Percentiles rank a stretch among this genome's conserved stretches.
These are phyloP conservation scores for Microthyrium microscopicum DNA, from an alignment of 2,329 filamentous ascomycete genomes.

Conservation along the genomic window DNA sequence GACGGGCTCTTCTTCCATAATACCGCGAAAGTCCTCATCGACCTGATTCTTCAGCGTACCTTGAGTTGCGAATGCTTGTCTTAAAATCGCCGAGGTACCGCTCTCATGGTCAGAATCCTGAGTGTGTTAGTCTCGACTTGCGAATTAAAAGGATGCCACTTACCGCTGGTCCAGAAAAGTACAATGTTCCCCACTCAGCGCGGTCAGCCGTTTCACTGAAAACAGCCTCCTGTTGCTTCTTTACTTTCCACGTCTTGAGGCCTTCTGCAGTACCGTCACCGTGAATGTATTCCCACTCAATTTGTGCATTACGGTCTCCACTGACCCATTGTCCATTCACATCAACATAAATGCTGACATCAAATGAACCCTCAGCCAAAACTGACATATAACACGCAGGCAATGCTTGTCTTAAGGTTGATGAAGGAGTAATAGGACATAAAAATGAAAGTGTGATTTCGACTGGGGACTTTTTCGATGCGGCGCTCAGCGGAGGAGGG, in stretches of 20 bases:
- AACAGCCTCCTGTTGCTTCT: slow-evolving; percentile 44
- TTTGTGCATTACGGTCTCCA: slow-evolving; percentile 50
- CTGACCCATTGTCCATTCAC: slow-evolving; percentile 58
- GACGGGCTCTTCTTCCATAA: slow-evolving; percentile 64
- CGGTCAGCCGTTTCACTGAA: slow-evolving; percentile 59
- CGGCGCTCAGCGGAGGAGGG: slow-evolving; percentile 22
- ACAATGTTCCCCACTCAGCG: slow-evolving; percentile 68
- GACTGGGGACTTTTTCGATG: slow-evolving; percentile 20
- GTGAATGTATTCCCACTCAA: slow-evolving; percentile 50
- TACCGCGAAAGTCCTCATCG: slow-evolving; percentile 49
- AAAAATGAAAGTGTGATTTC: slow-evolving; percentile 49
- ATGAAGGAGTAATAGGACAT: slow-evolving; percentile 66
- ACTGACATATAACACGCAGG: slow-evolving; percentile 69
- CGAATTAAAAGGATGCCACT: slow-evolving; percentile 9
- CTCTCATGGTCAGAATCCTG: slow-evolving; percentile 49
- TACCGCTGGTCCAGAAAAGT: slow-evolving; percentile 54
- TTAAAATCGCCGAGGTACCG: slow-evolving; percentile 48
- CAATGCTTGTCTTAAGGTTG: slow-evolving; percentile 62
- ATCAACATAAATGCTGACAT: slow-evolving; percentile 31
- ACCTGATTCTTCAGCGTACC: slow-evolving; percentile 49
- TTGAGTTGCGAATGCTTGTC: slow-evolving; percentile 51
- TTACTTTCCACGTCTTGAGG: slow-evolving; percentile 52
- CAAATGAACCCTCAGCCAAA: slow-evolving; percentile 46
- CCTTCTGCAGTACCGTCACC: slow-evolving; percentile 21
- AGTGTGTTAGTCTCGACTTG: background rate